These are phyloP conservation scores for Plenodomus biglobosus DNA, from an alignment of 2,329 filamentous ascomycete species.

Conservation along the genomic window DNA sequence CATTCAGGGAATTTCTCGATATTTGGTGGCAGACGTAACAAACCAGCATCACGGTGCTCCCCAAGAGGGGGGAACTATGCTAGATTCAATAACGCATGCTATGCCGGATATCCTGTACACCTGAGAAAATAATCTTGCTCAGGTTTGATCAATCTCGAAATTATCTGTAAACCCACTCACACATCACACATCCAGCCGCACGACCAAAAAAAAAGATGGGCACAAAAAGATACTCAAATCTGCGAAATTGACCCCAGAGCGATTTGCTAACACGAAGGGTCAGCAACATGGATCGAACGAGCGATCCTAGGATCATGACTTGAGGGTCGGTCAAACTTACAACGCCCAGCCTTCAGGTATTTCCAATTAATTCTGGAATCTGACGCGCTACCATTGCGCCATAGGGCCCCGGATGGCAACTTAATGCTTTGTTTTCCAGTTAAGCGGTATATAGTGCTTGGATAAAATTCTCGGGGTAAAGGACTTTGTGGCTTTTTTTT, in stretches of 20 bases:
- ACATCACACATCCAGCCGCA: too few species aligned
- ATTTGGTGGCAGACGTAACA: too few species aligned
- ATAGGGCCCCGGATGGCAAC: background rate
- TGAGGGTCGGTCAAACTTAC: too few species aligned
- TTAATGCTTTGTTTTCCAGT: background rate
- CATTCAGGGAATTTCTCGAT: too few species aligned
- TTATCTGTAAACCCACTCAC: too few species aligned
- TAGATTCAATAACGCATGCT: too few species aligned
- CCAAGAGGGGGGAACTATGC: too few species aligned
- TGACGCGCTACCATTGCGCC: slow-evolving; percentile 1
- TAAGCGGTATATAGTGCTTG: background rate
- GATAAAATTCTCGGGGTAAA: background rate
- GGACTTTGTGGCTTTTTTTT: too few species aligned
- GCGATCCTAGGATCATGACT: background rate
- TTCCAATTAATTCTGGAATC: background rate
- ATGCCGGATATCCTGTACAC: too few species aligned
- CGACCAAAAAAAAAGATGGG: background rate
- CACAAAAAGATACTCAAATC: background rate
- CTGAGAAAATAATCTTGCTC: too few species aligned
- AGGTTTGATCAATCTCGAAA: too few species aligned
- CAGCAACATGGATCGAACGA: background rate
- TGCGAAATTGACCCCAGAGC: background rate
- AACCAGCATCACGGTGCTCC: too few species aligned
- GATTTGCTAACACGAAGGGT: background rate
- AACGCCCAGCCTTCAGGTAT: background rate